Conservation (phyloP, 164 flowering plant genomes). For the Dillenia turbinata region DNA sequence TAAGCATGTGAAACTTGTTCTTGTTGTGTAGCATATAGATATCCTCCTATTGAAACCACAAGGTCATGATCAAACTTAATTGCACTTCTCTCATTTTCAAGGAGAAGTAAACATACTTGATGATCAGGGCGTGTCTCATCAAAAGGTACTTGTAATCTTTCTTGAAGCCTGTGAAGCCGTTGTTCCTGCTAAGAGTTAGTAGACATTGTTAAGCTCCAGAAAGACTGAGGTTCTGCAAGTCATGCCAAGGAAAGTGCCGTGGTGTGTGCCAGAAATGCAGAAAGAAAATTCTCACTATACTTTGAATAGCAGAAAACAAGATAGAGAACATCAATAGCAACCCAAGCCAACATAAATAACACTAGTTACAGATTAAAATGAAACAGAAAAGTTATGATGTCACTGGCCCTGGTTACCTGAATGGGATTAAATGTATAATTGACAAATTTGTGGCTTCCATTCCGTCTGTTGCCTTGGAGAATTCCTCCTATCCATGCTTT, state of each 20-base stretch:
- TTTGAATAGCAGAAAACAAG: too few relatives aligned
- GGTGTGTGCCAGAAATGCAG: too few relatives aligned
- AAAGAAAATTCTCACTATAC: too few relatives aligned
- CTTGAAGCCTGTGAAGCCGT: conserved; percentile 73
- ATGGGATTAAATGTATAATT: conserved; percentile 54
- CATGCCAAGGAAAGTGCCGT: background rate
- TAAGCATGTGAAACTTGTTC: too few relatives aligned
- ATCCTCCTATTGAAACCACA: too few relatives aligned
- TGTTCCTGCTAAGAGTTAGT: conserved; percentile 45
- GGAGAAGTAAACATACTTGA: conserved; percentile 44
- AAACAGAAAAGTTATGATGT: background rate
- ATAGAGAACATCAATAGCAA: too few relatives aligned
- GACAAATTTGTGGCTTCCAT: conserved; percentile 34
- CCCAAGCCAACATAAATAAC: too few relatives aligned
- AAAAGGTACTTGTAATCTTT: conserved; percentile 70
- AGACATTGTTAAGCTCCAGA: background rate
- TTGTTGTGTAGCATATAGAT: too few relatives aligned
- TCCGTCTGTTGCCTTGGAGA: conserved; percentile 44
- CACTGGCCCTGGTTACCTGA: conserved; percentile 40
- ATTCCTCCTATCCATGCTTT: conserved; percentile 84
- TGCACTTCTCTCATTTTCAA: too few relatives aligned
- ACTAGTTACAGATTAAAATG: too few relatives aligned
- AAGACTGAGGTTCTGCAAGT: background rate
- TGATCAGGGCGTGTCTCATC: conserved; percentile 83
- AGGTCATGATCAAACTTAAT: too few relatives aligned